These are phyloP conservation scores for Heimioporus sp. DNA, from an alignment of 768 basidiomycete genomes.

Conservation along the genomic window DNA sequence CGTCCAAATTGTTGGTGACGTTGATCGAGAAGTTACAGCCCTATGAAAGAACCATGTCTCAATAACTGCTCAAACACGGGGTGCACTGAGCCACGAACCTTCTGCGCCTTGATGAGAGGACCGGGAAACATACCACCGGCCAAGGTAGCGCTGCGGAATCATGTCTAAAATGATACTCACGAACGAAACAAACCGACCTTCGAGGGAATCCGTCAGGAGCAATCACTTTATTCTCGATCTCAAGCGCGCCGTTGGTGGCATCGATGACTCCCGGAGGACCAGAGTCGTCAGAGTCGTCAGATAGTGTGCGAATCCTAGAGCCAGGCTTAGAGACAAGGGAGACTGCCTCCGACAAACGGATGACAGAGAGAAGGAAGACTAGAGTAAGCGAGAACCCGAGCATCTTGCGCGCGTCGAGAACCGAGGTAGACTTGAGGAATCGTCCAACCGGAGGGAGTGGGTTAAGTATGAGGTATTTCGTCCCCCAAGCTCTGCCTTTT, in stretches of 20 bases:
- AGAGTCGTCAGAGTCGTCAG: background rate
- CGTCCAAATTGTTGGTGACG: slow-evolving; percentile 32
- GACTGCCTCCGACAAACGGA: slow-evolving; percentile 12
- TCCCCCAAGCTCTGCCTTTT: slow-evolving; percentile 4
- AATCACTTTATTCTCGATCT: slow-evolving; percentile 42
- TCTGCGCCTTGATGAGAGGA: slow-evolving; percentile 44
- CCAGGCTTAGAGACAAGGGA: slow-evolving; percentile 14
- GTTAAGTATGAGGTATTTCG: background rate
- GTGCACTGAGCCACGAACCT: slow-evolving; percentile 23
- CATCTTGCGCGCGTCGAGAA: slow-evolving; percentile 22
- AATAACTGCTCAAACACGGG: background rate
- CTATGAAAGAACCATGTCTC: slow-evolving; percentile 18
- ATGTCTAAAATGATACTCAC: background rate
- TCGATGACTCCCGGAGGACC: slow-evolving; percentile 15
- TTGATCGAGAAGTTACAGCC: slow-evolving; percentile 35
- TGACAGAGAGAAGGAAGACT: slow-evolving; percentile 11
- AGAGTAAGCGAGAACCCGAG: slow-evolving; percentile 10
- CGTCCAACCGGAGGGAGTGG: slow-evolving; percentile 3
- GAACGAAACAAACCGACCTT: slow-evolving; percentile 27
- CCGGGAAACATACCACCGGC: slow-evolving; percentile 49
- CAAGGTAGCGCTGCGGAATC: slow-evolving; percentile 36
- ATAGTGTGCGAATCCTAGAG: background rate
- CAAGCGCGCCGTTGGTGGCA: slow-evolving; percentile 31
- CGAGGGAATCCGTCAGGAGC: slow-evolving; percentile 49
- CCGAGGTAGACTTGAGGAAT: slow-evolving; percentile 13